phyloP scores from a whole-genome alignment of 73 alveolate genomes.

The Loxodes magnus region DNA sequence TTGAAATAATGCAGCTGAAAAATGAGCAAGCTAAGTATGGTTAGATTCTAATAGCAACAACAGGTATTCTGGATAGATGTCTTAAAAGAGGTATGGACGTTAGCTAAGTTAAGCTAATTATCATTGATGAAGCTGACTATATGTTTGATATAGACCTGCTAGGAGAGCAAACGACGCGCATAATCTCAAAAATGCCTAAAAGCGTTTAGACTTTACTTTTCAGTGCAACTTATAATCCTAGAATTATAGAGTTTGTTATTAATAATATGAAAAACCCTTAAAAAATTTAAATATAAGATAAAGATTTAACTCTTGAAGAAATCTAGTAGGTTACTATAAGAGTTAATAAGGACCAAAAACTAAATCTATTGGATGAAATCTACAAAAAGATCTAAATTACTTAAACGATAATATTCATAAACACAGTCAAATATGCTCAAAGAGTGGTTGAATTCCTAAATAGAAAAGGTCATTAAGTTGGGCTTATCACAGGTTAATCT shows the following conservation, averaged over 20 bases:
- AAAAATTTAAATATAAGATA: not conserved
- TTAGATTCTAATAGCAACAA: slow-evolving; percentile 83
- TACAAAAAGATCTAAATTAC: no score
- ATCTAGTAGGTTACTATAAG: no score
- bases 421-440: no score
- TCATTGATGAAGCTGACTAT: slow-evolving; percentile 33
- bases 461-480: no score
- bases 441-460: no score
- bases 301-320: not conserved
- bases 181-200: not conserved
- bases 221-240: not conserved
- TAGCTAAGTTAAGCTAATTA: slow-evolving; percentile 1
- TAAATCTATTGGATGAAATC: no score
- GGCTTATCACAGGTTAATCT: no score
- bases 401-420: no score
- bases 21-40: slow-evolving; percentile 87
- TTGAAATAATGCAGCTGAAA: slow-evolving; percentile 80
- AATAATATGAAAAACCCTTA: not conserved
- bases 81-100: not conserved
- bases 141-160: no score
- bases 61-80: slow-evolving; percentile 44
- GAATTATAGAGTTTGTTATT: not conserved
- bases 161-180: not conserved
- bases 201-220: not conserved
- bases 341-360: no score